These are phyloP conservation scores for Endocarpon pusillum DNA, from an alignment of 495 filamentous ascomycete species.

Conservation along the genomic window DNA sequence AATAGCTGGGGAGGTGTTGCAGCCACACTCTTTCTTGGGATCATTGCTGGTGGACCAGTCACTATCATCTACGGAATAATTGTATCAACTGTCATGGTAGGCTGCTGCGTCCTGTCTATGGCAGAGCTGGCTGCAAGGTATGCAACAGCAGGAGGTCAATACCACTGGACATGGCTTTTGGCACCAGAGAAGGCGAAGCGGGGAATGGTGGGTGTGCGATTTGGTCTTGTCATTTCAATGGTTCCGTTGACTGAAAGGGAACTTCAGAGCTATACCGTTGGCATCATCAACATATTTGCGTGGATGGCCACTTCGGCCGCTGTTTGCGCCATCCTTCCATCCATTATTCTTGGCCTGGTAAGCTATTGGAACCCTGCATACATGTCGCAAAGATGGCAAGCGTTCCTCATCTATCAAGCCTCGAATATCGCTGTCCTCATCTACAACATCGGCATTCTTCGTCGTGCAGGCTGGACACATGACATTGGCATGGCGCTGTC, in stretches of 20 bases:
- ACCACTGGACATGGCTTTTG: slow-evolving; percentile 20
- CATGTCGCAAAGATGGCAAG: slow-evolving; percentile 15
- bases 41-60: slow-evolving; percentile 16
- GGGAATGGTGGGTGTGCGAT: slow-evolving; percentile 1
- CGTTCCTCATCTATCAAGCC: slow-evolving; percentile 26
- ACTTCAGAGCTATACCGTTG: slow-evolving; percentile 17
- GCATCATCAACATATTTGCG: slow-evolving; percentile 14
- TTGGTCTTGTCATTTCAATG: too few species aligned
- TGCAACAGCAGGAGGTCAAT: slow-evolving; percentile 36
- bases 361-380: slow-evolving; percentile 14
- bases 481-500: slow-evolving; percentile 18
- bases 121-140: slow-evolving; percentile 34
- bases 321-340: slow-evolving; percentile 10
- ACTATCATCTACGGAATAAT: slow-evolving; percentile 19
- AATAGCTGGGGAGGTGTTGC: slow-evolving; percentile 20
- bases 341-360: slow-evolving; percentile 15
- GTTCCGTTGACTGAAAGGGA: too few species aligned
- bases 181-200: slow-evolving; percentile 8
- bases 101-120: slow-evolving; percentile 25
- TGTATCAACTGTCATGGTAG: slow-evolving; percentile 12
- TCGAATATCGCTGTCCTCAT: slow-evolving; percentile 12
- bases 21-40: slow-evolving; percentile 16
- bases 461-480: slow-evolving; percentile 17
- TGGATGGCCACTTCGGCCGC: slow-evolving; percentile 16
- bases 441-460: slow-evolving; percentile 17